Percentiles rank a stretch among this genome's conserved stretches.
Evolutionary conservation across 2,329 filamentous ascomycete species (phyloP).

Genomic region (Diaporthe ampelina): DNA sequence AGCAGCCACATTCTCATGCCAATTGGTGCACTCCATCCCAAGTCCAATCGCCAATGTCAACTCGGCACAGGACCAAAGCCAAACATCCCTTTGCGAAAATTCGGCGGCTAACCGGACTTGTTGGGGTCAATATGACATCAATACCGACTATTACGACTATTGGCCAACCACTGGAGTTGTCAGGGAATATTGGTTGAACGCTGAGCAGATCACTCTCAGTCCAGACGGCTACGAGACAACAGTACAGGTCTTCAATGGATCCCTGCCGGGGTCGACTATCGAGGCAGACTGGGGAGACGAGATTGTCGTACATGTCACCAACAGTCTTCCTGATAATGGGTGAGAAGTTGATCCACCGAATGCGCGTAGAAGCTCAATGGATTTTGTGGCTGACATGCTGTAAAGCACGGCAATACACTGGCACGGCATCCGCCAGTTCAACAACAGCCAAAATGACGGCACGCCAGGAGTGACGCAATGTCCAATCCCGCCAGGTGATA

Average conservation of each 20-base stretch:
- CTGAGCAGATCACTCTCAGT: slow-evolving; percentile 55
- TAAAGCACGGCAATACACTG: slow-evolving; percentile 69
- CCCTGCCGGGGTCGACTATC: slow-evolving; percentile 70
- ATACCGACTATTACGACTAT: slow-evolving; percentile 59
- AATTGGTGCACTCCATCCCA: background rate
- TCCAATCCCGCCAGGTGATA: slow-evolving; percentile 46
- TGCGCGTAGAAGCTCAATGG: no score
- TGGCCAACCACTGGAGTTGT: slow-evolving; percentile 63
- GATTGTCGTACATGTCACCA: slow-evolving; percentile 72
- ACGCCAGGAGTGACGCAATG: slow-evolving; percentile 70
- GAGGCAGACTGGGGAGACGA: slow-evolving; percentile 73
- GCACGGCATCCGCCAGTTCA: slow-evolving; percentile 76
- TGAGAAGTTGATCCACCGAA: slow-evolving; percentile 44
- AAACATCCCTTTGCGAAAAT: background rate
- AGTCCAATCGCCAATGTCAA: background rate
- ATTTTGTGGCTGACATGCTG: background rate
- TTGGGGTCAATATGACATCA: slow-evolving; percentile 51
- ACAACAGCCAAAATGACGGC: slow-evolving; percentile 64
- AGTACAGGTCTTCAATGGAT: slow-evolving; percentile 67
- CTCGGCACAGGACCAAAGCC: background rate
- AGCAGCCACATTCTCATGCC: background rate
- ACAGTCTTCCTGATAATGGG: slow-evolving; percentile 67
- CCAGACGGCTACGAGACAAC: slow-evolving; percentile 61
- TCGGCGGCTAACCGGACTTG: slow-evolving; percentile 8
- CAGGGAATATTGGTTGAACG: slow-evolving; percentile 62